phyloP scores from a whole-genome alignment of 2,329 filamentous ascomycete species.

The Akanthomyces uredinophilus region DNA sequence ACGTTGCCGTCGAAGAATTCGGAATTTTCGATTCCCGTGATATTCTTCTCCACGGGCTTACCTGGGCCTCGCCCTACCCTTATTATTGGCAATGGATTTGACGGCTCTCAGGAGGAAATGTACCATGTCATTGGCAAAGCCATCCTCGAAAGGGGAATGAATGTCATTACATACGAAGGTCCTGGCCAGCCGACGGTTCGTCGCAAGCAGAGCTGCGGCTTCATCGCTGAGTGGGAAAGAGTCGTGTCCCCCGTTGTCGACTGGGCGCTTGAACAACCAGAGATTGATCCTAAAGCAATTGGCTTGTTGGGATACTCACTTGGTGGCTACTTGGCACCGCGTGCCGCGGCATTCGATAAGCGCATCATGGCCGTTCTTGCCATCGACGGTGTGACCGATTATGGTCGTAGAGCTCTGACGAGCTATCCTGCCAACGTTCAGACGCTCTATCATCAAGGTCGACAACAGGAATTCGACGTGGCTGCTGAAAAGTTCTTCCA shows the following conservation, averaged over 20 bases:
- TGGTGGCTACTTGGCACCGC: conserved; percentile 34
- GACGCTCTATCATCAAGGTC: conserved; percentile 8
- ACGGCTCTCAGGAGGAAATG: conserved; percentile 38
- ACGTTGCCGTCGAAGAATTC: conserved; percentile 24
- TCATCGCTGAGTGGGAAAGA: conserved; percentile 41
- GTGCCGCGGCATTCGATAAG: conserved; percentile 39
- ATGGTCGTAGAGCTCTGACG: conserved; percentile 15
- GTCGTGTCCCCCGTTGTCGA: conserved; percentile 38
- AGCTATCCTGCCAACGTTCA: conserved; percentile 3
- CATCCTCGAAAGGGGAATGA: conserved; percentile 34
- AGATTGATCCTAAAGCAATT: conserved; percentile 29
- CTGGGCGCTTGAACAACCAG: conserved; percentile 21
- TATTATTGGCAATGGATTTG: conserved; percentile 36
- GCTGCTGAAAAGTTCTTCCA: not conserved
- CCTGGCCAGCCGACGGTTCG: conserved; percentile 39
- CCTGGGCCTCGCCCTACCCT: conserved; percentile 29
- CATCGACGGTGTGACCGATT: conserved; percentile 34
- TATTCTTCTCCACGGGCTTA: conserved; percentile 27
- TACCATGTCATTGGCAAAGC: conserved; percentile 31
- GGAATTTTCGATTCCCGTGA: conserved; percentile 30
- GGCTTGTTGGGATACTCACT: conserved; percentile 38
- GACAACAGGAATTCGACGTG: conserved; percentile 19
- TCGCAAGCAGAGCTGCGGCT: conserved; percentile 36
- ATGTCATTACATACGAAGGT: conserved; percentile 41
- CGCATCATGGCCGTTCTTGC: conserved; percentile 35